phyloP scores from a whole-genome alignment of 2,329 filamentous ascomycete genomes.

The Cadophora sp. region DNA sequence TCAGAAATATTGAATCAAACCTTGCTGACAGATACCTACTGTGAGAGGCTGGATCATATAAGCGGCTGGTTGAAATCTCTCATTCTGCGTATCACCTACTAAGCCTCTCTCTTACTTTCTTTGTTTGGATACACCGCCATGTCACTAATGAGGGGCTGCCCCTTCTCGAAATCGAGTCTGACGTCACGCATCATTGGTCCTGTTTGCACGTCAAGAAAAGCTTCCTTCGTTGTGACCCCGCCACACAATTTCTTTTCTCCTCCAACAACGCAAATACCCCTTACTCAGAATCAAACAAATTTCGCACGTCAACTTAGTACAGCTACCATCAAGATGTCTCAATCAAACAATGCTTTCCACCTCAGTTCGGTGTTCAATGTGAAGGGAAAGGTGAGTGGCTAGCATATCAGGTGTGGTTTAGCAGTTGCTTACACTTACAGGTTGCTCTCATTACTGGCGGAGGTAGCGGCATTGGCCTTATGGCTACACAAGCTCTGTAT shows the following conservation, averaged over 20 bases:
- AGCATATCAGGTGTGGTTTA: not conserved
- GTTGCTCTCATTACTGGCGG: slow-evolving; percentile 34
- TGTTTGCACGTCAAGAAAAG: not conserved
- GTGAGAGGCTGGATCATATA: not conserved
- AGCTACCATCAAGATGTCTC: slow-evolving; percentile 33
- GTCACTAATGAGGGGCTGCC: no score
- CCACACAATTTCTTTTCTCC: slow-evolving; percentile 4
- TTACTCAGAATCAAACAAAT: slow-evolving; percentile 15
- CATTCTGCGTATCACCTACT: no score
- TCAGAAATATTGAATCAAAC: no score
- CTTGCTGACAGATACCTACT: no score
- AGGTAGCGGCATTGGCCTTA: slow-evolving; percentile 28
- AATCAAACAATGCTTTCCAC: slow-evolving; percentile 38
- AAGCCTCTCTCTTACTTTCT: no score
- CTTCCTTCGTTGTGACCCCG: not conserved
- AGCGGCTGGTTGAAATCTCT: no score
- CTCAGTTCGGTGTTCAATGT: slow-evolving; percentile 42
- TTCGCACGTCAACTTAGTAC: not conserved
- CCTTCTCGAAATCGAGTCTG: not conserved
- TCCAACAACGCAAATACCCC: slow-evolving; percentile 14
- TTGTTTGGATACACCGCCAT: no score
- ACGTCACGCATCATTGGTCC: slow-evolving; percentile 11
- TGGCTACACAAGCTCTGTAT: slow-evolving; percentile 20
- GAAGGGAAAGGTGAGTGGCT: slow-evolving; percentile 38
- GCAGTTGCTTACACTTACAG: slow-evolving; percentile 12